Evolutionary conservation across 176 grass and related monocot genomes (phyloP).

Genomic region (Cocos nucifera): DNA sequence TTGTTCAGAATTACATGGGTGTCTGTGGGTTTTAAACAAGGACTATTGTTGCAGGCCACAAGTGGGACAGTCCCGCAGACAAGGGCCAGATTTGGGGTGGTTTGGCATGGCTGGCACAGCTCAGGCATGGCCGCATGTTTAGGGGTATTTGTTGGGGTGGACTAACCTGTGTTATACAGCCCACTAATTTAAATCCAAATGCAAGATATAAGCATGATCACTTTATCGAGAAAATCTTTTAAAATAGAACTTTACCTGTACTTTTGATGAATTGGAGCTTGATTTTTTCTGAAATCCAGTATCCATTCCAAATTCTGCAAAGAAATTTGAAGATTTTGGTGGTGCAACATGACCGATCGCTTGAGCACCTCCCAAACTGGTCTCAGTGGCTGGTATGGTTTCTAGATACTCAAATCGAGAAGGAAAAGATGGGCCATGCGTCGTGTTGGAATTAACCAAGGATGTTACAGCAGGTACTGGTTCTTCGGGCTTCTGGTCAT

Average conservation of each 20-base stretch:
- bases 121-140: too few relatives aligned
- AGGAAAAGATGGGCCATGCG: constrained; percentile 31
- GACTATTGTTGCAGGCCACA: too few relatives aligned
- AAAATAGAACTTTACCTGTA: constrained; percentile 40
- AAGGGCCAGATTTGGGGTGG: too few relatives aligned
- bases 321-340: constrained; percentile 77
- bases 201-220: neutral
- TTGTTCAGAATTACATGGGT: too few relatives aligned
- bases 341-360: constrained; percentile 46
- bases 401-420: constrained; percentile 77
- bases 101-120: too few relatives aligned
- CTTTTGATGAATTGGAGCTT: constrained; percentile 41
- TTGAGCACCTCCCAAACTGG: constrained; percentile 30
- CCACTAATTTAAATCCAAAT: too few relatives aligned
- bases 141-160: too few relatives aligned
- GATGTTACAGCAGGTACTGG: constrained; percentile 38
- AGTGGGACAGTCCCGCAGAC: too few relatives aligned
- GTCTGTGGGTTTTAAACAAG: too few relatives aligned
- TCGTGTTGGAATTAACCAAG: constrained; percentile 23
- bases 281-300: constrained; percentile 64
- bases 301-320: constrained; percentile 67
- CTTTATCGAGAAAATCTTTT: neutral
- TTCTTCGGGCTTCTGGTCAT: constrained; percentile 89
- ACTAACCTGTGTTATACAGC: too few relatives aligned
- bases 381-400: constrained; percentile 29